Evolutionary conservation across 2,329 filamentous ascomycete genomes (phyloP), one percentile per base, ranked within the genome.

Genomic region (Penicillium digitatum): DNA sequence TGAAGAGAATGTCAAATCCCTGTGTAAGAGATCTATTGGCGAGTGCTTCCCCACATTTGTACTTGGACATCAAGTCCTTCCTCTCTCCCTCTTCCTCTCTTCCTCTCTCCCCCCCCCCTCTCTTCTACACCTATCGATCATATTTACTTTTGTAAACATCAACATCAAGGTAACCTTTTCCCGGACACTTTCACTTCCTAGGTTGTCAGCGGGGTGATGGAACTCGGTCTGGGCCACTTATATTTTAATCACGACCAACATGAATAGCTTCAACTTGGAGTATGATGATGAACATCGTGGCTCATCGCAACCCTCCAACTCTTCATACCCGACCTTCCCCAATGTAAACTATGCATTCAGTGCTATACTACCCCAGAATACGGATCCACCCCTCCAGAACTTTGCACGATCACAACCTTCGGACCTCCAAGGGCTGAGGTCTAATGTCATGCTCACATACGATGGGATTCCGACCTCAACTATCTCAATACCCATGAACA

Each of bases 381-480:
- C 53, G 16, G 58, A 62, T 24, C 32, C 63, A 9, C 43, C 61
- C 18, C 24, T 62, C 39, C 61, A 63, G 38, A 44, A 42, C 22
- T 62, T 62, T 31, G 55, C 58, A 16, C 62, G 55, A 18, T 18
- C 48, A 16, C 58, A 55, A 27, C 47, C 43, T 38, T 40, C 20
- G 3, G 52, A 61, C 1, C 26, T 64, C 26, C 65, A 62, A 31
- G 59, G 57, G n/a, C 67, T 57, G 20, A 49, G 64, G 29, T 55
- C 64, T n/a, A 65, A 64, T 51, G 52, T 61, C 2, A 66, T 70
- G 57, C 54, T 67, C 40, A 44, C 60, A 5, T 70, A 70, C 49
- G 66, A 69, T 46, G 43, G 60, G 11, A 54, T 60, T 20, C 60
- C 62, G 20, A 48, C 52, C 31, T 26, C 56, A 14, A 55, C 52